Percentiles rank a stretch among this genome's conserved stretches.
phyloP scores from a whole-genome alignment of 148 eudicot species.

The Chenopodium album region DNA sequence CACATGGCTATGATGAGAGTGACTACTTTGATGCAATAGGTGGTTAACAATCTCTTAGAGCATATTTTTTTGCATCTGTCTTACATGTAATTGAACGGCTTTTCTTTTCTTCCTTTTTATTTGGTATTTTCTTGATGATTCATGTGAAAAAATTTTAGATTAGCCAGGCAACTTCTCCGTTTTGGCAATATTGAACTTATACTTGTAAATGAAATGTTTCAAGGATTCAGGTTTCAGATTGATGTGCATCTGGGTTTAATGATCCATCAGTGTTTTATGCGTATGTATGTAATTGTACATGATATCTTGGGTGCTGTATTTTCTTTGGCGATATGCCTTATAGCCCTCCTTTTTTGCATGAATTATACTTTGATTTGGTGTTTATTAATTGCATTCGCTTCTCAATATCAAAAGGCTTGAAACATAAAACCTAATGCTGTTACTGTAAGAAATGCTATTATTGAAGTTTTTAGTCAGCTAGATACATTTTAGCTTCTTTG shows the following conservation, averaged over 20 bases:
- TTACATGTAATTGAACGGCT: neutral
- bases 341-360: neutral
- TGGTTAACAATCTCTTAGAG: conserved; percentile 20
- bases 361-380: neutral
- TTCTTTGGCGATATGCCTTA: neutral
- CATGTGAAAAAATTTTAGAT: neutral
- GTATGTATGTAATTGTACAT: neutral
- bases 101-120: neutral
- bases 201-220: neutral
- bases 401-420: neutral
- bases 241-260: neutral
- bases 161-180: neutral
- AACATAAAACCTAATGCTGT: neutral
- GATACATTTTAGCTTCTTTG: neutral
- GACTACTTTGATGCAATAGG: conserved; percentile 92
- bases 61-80: neutral
- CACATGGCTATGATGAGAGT: conserved; percentile 90
- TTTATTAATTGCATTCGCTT: neutral
- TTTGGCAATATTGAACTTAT: neutral
- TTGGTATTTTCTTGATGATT: neutral
- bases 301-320: neutral
- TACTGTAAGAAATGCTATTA: neutral
- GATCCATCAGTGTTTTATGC: neutral
- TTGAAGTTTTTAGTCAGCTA: neutral
- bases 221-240: neutral